Percentiles rank a stretch among this genome's conserved stretches.
Evolutionary conservation across 73 alveolate species (phyloP).

Genomic region (Paramecium primaurelia): DNA sequence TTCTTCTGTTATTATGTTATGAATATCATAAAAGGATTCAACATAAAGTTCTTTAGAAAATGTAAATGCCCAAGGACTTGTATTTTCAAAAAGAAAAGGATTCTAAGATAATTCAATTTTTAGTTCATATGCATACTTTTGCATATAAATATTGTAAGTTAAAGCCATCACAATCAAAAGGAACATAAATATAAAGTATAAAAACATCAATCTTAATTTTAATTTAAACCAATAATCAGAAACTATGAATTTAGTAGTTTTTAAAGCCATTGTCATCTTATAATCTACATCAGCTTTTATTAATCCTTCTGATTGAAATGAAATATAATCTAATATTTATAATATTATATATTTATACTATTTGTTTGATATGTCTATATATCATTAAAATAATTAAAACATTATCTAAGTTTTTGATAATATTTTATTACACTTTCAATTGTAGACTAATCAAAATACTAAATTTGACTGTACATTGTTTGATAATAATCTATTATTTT

Average conservation of each 20-base stretch:
- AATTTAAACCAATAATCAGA: not conserved
- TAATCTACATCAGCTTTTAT: not conserved
- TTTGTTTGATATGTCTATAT: not conserved
- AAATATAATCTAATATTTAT: not conserved
- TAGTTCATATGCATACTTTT: not conserved
- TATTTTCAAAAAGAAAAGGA: not conserved
- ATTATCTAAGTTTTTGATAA: not conserved
- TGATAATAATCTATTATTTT: not conserved
- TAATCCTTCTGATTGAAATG: conserved; percentile 13
- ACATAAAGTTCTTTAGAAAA: not conserved
- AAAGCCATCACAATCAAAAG: not conserved
- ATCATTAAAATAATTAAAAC: not conserved
- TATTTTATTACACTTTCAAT: not conserved
- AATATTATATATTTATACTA: not conserved
- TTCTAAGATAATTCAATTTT: not conserved
- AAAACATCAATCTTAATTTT: not conserved
- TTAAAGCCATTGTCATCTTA: not conserved
- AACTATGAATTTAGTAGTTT: not conserved
- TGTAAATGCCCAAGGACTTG: not conserved
- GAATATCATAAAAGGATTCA: not conserved
- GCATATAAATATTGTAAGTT: not conserved
- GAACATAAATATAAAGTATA: not conserved
- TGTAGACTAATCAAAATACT: not conserved
- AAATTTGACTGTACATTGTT: not conserved
- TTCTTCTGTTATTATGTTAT: not conserved